Percentiles rank a stretch among this genome's conserved stretches.
These are phyloP conservation scores for Penicillium turbatum DNA, from an alignment of 495 filamentous ascomycete genomes.

Conservation along the genomic window DNA sequence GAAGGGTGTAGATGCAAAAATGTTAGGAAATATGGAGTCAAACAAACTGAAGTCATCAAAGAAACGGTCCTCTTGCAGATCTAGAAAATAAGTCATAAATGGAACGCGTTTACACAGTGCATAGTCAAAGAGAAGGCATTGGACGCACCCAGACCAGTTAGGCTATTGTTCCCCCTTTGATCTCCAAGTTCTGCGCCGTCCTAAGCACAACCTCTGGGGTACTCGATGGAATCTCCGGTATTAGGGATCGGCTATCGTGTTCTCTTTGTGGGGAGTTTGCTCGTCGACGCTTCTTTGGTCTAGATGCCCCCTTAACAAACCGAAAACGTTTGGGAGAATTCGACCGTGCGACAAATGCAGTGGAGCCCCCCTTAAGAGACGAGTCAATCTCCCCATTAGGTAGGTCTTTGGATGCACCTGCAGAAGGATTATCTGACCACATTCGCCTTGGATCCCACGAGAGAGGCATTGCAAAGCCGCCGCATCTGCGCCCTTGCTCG, in stretches of 20 bases:
- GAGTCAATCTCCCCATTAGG: background rate
- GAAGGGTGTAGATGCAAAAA: background rate
- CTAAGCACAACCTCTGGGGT: background rate
- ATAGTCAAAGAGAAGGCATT: background rate
- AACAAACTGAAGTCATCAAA: background rate
- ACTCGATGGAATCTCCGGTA: background rate
- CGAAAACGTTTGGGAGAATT: background rate
- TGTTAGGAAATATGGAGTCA: background rate
- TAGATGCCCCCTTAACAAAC: background rate
- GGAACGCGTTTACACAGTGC: background rate
- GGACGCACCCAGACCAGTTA: background rate
- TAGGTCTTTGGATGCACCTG: background rate
- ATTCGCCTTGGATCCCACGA: background rate
- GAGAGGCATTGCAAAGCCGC: constrained; percentile 1
- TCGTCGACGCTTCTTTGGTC: background rate
- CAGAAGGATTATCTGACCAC: background rate
- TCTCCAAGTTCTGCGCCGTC: background rate
- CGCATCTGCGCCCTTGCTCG: constrained; percentile 4
- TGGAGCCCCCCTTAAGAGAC: background rate
- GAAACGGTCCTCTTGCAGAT: background rate
- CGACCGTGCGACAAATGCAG: background rate
- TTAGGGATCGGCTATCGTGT: background rate
- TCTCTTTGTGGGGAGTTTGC: background rate
- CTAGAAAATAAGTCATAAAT: background rate
- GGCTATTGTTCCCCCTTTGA: background rate